Evolutionary conservation across 805 yeast species (phyloP).

Genomic region (Cyberlindnera veronae): DNA sequence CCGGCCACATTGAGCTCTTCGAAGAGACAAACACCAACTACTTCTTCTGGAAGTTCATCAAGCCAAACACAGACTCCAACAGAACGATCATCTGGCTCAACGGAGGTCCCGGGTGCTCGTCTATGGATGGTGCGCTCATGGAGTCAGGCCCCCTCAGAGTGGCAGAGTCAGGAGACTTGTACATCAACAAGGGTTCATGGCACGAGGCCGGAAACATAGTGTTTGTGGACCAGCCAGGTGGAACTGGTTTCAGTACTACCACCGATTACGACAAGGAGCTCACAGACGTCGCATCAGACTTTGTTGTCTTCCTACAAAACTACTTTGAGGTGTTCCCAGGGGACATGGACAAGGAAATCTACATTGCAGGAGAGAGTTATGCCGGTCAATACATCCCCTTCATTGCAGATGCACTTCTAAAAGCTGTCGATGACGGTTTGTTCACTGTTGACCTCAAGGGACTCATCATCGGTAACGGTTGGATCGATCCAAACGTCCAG

Average conservation of each 20-base stretch:
- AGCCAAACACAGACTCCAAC: slow-evolving; percentile 23
- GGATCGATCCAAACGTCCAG: slow-evolving; percentile 88
- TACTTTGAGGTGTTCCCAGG: slow-evolving; percentile 75
- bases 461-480: slow-evolving; percentile 84
- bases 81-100: slow-evolving; percentile 82
- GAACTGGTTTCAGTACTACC: slow-evolving; percentile 82
- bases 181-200: slow-evolving; percentile 77
- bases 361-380: slow-evolving; percentile 91
- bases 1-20: slow-evolving; percentile 35
- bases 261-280: slow-evolving; percentile 53
- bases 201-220: slow-evolving; percentile 71
- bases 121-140: slow-evolving; percentile 94
- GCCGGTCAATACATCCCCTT: slow-evolving; percentile 97
- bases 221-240: slow-evolving; percentile 92
- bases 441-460: slow-evolving; percentile 50
- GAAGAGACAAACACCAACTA: slow-evolving; percentile 20
- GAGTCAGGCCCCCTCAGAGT: slow-evolving; percentile 89
- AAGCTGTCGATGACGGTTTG: slow-evolving; percentile 35
- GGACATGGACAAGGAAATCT: slow-evolving; percentile 57
- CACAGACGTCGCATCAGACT: slow-evolving; percentile 54
- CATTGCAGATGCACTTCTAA: slow-evolving; percentile 61
- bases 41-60: slow-evolving; percentile 29
- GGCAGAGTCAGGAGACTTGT: slow-evolving; percentile 39
- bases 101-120: slow-evolving; percentile 98
- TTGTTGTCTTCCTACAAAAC: slow-evolving; percentile 59